A percentile compares a stretch with the other conserved stretches of the same genome.
Evolutionary conservation across 768 basidiomycete species (phyloP).

Genomic region (Boletales sp.): DNA sequence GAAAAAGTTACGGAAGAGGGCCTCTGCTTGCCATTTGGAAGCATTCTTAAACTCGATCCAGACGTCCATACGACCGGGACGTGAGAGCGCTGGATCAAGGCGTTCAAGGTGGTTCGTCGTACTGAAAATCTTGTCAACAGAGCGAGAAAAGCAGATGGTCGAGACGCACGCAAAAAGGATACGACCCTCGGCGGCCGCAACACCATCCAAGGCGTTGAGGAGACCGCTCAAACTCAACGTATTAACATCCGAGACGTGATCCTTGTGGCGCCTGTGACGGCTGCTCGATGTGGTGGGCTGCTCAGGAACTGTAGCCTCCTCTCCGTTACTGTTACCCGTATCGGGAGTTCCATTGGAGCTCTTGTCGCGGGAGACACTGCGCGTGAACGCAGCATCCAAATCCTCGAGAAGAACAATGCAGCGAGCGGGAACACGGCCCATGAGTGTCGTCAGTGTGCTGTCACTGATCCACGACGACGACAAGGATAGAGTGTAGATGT

Average conservation of each 20-base stretch:
- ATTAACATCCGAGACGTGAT: slow-evolving; percentile 72
- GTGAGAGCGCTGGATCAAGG: slow-evolving; percentile 86
- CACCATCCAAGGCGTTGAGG: slow-evolving; percentile 82
- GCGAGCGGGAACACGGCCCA: slow-evolving; percentile 81
- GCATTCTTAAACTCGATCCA: slow-evolving; percentile 91
- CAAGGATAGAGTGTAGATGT: slow-evolving; percentile 88
- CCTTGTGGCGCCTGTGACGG: slow-evolving; percentile 44
- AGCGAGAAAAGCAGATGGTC: background rate
- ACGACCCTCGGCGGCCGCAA: slow-evolving; percentile 83
- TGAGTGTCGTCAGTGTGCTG: slow-evolving; percentile 77
- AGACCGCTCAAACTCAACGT: slow-evolving; percentile 79
- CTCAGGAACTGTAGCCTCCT: slow-evolving; percentile 29
- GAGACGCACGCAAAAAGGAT: slow-evolving; percentile 80
- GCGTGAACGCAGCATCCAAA: slow-evolving; percentile 84
- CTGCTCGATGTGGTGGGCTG: slow-evolving; percentile 34
- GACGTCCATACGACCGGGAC: slow-evolving; percentile 90
- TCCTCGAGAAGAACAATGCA: slow-evolving; percentile 90
- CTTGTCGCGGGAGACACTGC: slow-evolving; percentile 66
- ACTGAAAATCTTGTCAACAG: slow-evolving; percentile 32
- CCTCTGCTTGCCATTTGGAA: slow-evolving; percentile 80
- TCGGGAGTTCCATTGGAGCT: slow-evolving; percentile 45
- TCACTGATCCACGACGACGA: slow-evolving; percentile 88
- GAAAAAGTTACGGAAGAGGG: slow-evolving; percentile 88
- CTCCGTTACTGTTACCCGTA: slow-evolving; percentile 29
- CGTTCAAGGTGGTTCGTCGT: slow-evolving; percentile 91